Percentiles rank a stretch among this genome's conserved stretches.
Evolutionary conservation across 2,329 filamentous ascomycete genomes (phyloP).

Genomic region (Botrytis byssoidea): DNA sequence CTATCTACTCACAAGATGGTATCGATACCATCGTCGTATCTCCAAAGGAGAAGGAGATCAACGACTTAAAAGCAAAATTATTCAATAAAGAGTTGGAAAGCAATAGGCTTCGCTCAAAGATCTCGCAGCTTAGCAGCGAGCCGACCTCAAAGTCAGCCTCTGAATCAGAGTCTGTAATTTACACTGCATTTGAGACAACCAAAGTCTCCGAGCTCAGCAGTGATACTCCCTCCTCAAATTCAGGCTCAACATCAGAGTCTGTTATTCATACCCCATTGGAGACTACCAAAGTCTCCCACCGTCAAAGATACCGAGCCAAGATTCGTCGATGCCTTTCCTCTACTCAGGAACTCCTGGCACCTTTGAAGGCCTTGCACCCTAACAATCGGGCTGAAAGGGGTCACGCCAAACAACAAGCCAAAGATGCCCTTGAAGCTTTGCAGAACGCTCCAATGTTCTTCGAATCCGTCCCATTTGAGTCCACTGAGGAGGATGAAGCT

Average conservation of each 20-base stretch:
- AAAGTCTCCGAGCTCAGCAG: neutral
- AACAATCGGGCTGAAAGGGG: slow-evolving; percentile 13
- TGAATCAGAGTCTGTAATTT: neutral
- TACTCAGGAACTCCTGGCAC: slow-evolving; percentile 9
- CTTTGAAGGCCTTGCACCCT: slow-evolving; percentile 5
- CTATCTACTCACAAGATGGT: slow-evolving; percentile 7
- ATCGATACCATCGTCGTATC: neutral
- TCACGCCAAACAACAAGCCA: neutral
- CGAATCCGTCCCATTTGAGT: neutral
- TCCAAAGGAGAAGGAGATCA: neutral
- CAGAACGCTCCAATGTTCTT: neutral
- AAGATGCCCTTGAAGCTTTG: neutral
- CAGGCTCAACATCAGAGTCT: neutral
- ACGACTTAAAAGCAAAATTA: neutral
- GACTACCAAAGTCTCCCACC: neutral
- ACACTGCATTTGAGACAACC: neutral
- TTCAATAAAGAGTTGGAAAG: neutral
- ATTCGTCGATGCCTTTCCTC: neutral
- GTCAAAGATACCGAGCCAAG: neutral
- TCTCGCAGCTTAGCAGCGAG: neutral
- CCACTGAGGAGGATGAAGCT: neutral
- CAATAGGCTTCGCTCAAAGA: neutral
- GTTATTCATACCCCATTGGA: neutral
- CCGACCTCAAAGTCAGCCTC: neutral
- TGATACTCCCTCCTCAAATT: neutral